Evolutionary conservation across 1,139 yeast species (phyloP), one percentile per base, ranked within the genome.

Genomic region (Saccharomycopsis hybrid): DNA sequence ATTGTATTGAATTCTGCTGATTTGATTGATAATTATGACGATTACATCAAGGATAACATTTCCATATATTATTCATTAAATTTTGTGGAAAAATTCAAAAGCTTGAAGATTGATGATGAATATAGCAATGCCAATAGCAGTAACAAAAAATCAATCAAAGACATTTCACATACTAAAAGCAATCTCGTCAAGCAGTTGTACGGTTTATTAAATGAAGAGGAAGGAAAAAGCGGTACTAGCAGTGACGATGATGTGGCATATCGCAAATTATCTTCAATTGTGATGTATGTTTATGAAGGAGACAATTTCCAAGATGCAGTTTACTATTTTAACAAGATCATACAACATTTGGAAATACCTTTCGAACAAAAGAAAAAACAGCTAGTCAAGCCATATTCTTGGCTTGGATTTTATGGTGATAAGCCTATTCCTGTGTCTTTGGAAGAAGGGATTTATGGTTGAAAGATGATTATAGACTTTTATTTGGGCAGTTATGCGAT

Each of bases 341-440:
- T 62, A 33, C 62, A 62, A 35, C 64, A 62, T 39, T 62, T 74
- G 13, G 61, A 64, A 0, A 46, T 74, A 25, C 64, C 62, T 39
- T 62, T 74, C n/a, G 61, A 64, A 0, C 46, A 73, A 25, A 56
- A 55, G 38, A 56, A 54, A 56, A 60, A 49, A 24, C 11, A 52
- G 9, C 77, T 82, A 76, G 59, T 61, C 2, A 67, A 71, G 33
- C 97, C 97, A 0, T 68, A 73, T 11, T 86, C 96, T 41, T 90
- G 97, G 97, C 65, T 66, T 9, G 89, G 95, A 3, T 85, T 84
- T 0, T 90, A 90, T 60, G 97, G 97, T 1, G 80, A 76, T 56
- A 73, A 71, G 55, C 78, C 80, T 1, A 68, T 80, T 2, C 89
- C 94, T 0, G 57, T 71, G 36, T 82, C 94, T 0, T 66, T 84